A percentile compares a stretch with the other conserved stretches of the same genome.
Evolutionary conservation across 345 rosid species (phyloP).

Genomic region (Corchorus capsularis): DNA sequence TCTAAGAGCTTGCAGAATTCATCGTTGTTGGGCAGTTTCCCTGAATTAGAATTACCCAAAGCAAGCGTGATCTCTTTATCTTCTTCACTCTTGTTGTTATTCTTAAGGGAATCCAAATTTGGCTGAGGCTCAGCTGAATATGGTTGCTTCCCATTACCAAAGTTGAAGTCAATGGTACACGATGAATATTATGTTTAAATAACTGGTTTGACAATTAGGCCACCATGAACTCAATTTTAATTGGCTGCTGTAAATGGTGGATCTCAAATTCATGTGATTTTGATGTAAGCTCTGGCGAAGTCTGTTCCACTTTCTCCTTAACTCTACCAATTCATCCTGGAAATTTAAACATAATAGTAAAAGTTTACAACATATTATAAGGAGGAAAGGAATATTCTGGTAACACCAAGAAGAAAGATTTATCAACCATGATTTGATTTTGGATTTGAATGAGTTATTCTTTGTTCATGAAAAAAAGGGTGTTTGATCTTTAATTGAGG

Average conservation of each 20-base stretch:
- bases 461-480: no score
- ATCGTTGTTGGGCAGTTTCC: slow-evolving; percentile 25
- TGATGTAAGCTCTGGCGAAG: slow-evolving; percentile 61
- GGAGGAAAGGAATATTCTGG: background rate
- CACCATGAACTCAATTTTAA: slow-evolving; percentile 42
- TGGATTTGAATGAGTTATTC: no score
- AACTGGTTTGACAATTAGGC: slow-evolving; percentile 43
- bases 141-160: slow-evolving; percentile 40
- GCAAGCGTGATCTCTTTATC: slow-evolving; percentile 78
- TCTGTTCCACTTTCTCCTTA: slow-evolving; percentile 77
- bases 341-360: no score
- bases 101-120: slow-evolving; percentile 66
- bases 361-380: background rate
- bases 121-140: no score
- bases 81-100: slow-evolving; percentile 23
- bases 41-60: slow-evolving; percentile 60
- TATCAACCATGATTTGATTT: no score
- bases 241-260: slow-evolving; percentile 28
- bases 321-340: slow-evolving; percentile 59
- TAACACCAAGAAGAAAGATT: no score
- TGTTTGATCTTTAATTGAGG: no score
- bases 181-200: slow-evolving; percentile 56
- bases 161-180: slow-evolving; percentile 65
- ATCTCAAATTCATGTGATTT: slow-evolving; percentile 15
- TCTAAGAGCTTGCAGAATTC: slow-evolving; percentile 44